Evolutionary conservation across 768 basidiomycete species (phyloP), one percentile per base, ranked within the genome.

Genomic region (Boletus rubropictus): DNA sequence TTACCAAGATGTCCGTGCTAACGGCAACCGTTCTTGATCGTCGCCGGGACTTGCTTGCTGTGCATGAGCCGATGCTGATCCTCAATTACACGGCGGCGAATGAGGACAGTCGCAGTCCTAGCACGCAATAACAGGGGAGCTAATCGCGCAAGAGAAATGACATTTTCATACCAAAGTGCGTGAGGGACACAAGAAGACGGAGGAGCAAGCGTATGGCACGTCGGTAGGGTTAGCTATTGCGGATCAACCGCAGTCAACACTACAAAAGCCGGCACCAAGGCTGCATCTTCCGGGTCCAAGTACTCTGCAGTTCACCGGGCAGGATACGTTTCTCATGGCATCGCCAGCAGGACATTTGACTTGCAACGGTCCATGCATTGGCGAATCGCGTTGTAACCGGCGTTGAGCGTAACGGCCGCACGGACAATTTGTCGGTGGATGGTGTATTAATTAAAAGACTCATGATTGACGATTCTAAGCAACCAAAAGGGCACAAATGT

Each of bases 1-100:
- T 66, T 65, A 51, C 60, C 56, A 64, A 40, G 56, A 52, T 50
- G 50, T 53, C 57, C 59, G 52, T 48, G 58, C 50, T 33, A 42
- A 49, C 55, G 52, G 62, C 64, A 57, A 66, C 56, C 52, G 47
- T 44, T 5, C 54, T 53, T 68, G 65, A 66, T 66, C 58, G 62
- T 68, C 66, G 57, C 57, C 53, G 61, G 36, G 55, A 36, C 22
- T 46, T 39, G 44, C 44, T 52, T 66, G 62, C 66, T 66, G 65
- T 68, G 65, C 58, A 58, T 45, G 41, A 53, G 42, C 52, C 55
- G 62, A 64, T 52, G 64, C 44, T 55, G 62, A 64, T 64, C 62
- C 41, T 56, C 45, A 31, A 51, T 36, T 49, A 42, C 40, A 40
- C 44, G n/a, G 36, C 25, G 42, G 39, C 29, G 24, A 50, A 47